Evolutionary conservation across 2,329 filamentous ascomycete species (phyloP).

Genomic region (Pleurostoma richardsiae): DNA sequence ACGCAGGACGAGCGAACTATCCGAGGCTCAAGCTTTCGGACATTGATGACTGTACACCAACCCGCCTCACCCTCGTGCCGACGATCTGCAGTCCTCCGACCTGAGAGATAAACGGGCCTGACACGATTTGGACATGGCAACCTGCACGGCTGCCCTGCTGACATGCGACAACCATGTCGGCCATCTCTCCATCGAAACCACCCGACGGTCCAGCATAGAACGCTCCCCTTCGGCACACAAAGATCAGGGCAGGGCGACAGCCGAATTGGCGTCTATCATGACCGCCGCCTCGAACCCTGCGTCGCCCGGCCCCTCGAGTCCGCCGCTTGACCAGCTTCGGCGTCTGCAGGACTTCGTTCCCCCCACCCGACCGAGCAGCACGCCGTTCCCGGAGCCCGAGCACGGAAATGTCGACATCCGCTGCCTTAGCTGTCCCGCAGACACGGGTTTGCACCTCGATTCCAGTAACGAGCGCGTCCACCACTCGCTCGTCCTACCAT

Average conservation of each 20-base stretch:
- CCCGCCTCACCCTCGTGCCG: too few species aligned
- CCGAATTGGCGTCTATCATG: conserved; percentile 39
- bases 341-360: conserved; percentile 38
- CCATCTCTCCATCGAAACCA: conserved; percentile 20
- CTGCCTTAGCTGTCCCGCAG: conserved; percentile 31
- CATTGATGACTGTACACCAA: too few species aligned
- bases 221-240: conserved; percentile 19
- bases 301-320: conserved; percentile 48
- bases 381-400: conserved; percentile 53
- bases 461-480: conserved; percentile 10
- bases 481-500: conserved; percentile 12
- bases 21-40: too few species aligned
- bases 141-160: conserved; percentile 10
- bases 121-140: conserved; percentile 12
- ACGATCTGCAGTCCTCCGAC: too few species aligned
- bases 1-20: too few species aligned
- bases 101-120: too few species aligned
- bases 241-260: conserved; percentile 32
- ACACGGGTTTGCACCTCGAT: conserved; percentile 19
- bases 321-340: conserved; percentile 42
- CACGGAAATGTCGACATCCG: conserved; percentile 37
- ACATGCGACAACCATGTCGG: conserved; percentile 14
- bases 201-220: conserved; percentile 15
- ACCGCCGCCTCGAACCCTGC: conserved; percentile 47
- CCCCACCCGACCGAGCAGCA: conserved; percentile 52